These are phyloP conservation scores for Biscogniauxia marginata DNA, from an alignment of 2,329 filamentous ascomycete genomes.

Conservation along the genomic window DNA sequence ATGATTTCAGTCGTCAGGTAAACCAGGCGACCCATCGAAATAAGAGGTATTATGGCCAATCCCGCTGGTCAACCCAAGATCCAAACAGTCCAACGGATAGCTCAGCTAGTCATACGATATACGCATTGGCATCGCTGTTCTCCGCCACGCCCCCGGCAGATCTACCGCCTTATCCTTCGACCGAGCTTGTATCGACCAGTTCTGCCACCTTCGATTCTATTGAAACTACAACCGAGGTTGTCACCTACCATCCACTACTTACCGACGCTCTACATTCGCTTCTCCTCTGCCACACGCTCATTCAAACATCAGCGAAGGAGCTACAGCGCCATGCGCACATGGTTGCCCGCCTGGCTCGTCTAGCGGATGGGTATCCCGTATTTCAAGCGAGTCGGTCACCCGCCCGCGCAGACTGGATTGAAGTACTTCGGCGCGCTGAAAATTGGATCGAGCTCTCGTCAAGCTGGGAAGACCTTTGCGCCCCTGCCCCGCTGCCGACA, in stretches of 20 bases:
- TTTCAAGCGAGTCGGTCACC: constrained; percentile 72
- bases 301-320: constrained; percentile 77
- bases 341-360: constrained; percentile 70
- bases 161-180: constrained; percentile 65
- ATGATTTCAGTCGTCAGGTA: constrained; percentile 56
- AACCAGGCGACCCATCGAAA: constrained; percentile 46
- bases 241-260: constrained; percentile 80
- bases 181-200: constrained; percentile 33
- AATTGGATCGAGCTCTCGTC: constrained; percentile 67
- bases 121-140: constrained; percentile 64
- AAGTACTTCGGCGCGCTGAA: constrained; percentile 64
- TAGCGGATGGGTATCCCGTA: constrained; percentile 77
- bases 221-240: constrained; percentile 51
- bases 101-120: constrained; percentile 38
- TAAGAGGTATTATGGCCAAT: constrained; percentile 29
- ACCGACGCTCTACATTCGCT: constrained; percentile 76
- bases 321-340: constrained; percentile 78
- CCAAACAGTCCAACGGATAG: constrained; percentile 29
- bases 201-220: constrained; percentile 29
- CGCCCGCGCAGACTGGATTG: constrained; percentile 76
- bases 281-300: constrained; percentile 73
- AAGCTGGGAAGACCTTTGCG: constrained; percentile 71
- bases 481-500: constrained; percentile 53
- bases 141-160: constrained; percentile 63
- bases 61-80: constrained; percentile 45